Conservation (phyloP, 768 basidiomycete genomes). For the Paxillus rubicundulus region DNA sequence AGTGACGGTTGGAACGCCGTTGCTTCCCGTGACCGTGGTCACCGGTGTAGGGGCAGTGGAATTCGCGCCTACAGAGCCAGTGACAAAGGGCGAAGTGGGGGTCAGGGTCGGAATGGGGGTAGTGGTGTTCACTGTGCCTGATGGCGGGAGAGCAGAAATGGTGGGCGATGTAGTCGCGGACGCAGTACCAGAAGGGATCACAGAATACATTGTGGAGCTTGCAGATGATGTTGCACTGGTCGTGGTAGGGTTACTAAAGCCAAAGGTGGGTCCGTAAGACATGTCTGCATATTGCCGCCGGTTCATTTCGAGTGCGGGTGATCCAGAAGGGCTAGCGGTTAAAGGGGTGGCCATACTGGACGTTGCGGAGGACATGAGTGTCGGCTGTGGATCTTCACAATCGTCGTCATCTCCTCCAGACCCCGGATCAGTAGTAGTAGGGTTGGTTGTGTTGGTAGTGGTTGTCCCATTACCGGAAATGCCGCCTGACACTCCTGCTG, state of each 20-base stretch:
- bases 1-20: constrained; percentile 3
- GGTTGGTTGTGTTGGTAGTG: not conserved
- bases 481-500: constrained; percentile 45
- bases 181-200: not conserved
- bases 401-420: not conserved
- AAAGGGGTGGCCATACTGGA: not conserved
- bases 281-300: constrained; percentile 1
- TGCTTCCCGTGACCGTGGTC: not conserved
- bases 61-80: not conserved
- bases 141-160: not conserved
- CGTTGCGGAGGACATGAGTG: not conserved
- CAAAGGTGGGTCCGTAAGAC: constrained; percentile 4
- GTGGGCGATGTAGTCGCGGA: not conserved
- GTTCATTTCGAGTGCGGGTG: not conserved
- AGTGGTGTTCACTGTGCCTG: not conserved
- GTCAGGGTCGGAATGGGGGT: not conserved
- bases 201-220: not conserved
- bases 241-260: constrained; percentile 8
- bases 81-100: not conserved
- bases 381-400: not conserved
- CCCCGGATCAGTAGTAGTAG: not conserved
- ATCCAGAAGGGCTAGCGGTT: not conserved
- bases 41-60: constrained; percentile 1
- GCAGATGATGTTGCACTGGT: not conserved
- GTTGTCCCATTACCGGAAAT: constrained; percentile 32